These are phyloP conservation scores for Saccharomycopsis fermentans DNA, from an alignment of 805 yeast species.

Conservation along the genomic window DNA sequence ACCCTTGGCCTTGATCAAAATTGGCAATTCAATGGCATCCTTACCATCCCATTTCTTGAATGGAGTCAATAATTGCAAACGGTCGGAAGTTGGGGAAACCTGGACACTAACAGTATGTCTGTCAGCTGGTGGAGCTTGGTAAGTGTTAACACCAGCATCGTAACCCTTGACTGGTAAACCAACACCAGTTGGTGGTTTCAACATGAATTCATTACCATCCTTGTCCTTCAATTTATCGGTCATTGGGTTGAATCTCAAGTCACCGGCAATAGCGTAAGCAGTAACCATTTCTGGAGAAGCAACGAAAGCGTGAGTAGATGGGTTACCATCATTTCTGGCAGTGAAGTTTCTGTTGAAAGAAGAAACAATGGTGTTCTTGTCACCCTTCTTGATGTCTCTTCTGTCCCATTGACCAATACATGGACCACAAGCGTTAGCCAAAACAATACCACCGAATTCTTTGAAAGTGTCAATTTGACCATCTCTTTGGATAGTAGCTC, in stretches of 20 bases:
- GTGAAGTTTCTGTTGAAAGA: conserved; percentile 98
- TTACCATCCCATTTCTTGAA: conserved; percentile 95
- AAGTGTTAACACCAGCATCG: conserved; percentile 87
- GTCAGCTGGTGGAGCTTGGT: conserved; percentile 94
- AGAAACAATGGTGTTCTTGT: conserved; percentile 92
- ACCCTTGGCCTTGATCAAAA: conserved; percentile 91
- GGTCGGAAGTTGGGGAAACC: conserved; percentile 85
- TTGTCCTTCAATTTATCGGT: conserved; percentile 81
- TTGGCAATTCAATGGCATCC: conserved; percentile 83
- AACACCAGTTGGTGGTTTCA: conserved; percentile 79
- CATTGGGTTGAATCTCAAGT: conserved; percentile 91
- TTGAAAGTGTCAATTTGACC: conserved; percentile 76
- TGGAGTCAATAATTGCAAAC: conserved; percentile 90
- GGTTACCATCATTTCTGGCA: conserved; percentile 96
- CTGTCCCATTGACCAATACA: conserved; percentile 99
- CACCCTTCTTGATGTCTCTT: conserved; percentile 85
- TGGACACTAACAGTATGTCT: conserved; percentile 64
- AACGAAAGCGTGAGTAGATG: conserved; percentile 92
- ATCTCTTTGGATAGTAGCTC: conserved; percentile 95
- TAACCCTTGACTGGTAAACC: conserved; percentile 88
- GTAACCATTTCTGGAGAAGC: conserved; percentile 96
- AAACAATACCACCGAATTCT: conserved; percentile 80
- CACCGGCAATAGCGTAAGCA: conserved; percentile 93
- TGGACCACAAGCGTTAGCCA: conserved; percentile 99
- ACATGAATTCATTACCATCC: conserved; percentile 84